Percentiles rank a stretch among this genome's conserved stretches.
Evolutionary conservation across 306 rosid species (phyloP).

Genomic region (Astragalus membranaceus): DNA sequence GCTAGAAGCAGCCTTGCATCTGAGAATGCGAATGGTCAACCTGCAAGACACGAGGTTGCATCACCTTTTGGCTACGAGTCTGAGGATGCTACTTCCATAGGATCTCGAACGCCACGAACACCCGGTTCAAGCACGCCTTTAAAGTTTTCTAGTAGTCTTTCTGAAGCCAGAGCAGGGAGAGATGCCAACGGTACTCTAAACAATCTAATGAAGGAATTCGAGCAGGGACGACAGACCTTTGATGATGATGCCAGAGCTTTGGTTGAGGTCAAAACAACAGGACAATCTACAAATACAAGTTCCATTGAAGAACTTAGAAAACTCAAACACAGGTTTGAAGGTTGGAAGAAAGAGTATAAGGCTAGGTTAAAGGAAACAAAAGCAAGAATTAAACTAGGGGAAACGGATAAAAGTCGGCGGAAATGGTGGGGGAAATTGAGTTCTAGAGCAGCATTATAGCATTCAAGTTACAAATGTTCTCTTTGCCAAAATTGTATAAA

Average conservation of each 20-base stretch:
- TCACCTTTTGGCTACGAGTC: slow-evolving; percentile 56
- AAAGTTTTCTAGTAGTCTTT: slow-evolving; percentile 35
- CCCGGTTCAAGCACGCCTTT: slow-evolving; percentile 69
- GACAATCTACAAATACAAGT: slow-evolving; percentile 27
- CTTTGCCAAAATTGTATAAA: slow-evolving; percentile 10
- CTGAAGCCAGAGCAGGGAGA: slow-evolving; percentile 40
- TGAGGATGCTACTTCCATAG: slow-evolving; percentile 62
- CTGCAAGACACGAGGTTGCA: slow-evolving; percentile 32
- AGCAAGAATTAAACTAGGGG: slow-evolving; percentile 48
- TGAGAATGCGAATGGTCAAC: slow-evolving; percentile 40
- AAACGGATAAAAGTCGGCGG: slow-evolving; percentile 48
- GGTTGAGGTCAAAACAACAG: slow-evolving; percentile 45
- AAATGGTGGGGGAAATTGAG: slow-evolving; percentile 85
- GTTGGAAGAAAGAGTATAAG: slow-evolving; percentile 92
- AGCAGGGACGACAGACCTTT: slow-evolving; percentile 54
- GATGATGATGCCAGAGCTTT: slow-evolving; percentile 66
- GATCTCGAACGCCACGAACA: slow-evolving; percentile 76
- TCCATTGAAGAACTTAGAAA: slow-evolving; percentile 55
- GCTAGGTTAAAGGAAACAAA: slow-evolving; percentile 55
- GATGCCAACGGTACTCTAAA: slow-evolving; percentile 45
- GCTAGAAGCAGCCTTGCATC: slow-evolving; percentile 76
- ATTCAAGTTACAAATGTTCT: slow-evolving; percentile 8
- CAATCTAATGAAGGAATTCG: slow-evolving; percentile 69
- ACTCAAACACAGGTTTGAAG: slow-evolving; percentile 59
- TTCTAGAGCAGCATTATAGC: slow-evolving; percentile 37